A percentile compares a stretch with the other conserved stretches of the same genome.
phyloP scores from a whole-genome alignment of 225 moss, liverwort and hornwort species.

The Marchantia paleacea region DNA sequence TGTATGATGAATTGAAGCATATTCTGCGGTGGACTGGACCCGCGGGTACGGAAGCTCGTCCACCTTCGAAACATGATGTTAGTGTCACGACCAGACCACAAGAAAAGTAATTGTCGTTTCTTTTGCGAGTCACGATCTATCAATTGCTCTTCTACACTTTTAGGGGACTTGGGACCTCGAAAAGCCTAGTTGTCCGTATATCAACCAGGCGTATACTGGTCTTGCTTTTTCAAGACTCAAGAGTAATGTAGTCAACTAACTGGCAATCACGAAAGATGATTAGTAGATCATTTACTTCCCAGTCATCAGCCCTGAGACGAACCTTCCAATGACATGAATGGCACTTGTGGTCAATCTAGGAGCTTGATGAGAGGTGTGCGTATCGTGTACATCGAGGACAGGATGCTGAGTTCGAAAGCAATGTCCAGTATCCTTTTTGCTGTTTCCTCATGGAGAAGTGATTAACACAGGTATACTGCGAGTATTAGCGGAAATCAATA shows the following conservation, averaged over 20 bases:
- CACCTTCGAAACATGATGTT: conserved; percentile 31
- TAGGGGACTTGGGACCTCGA: not conserved
- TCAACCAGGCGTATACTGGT: not conserved
- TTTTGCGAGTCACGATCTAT: not conserved
- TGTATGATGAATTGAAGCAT: conserved; percentile 85
- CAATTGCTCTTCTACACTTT: not conserved
- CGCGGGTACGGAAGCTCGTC: conserved; percentile 52
- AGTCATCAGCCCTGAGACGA: not conserved
- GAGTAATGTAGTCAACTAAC: conserved; percentile 2
- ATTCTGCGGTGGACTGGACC: conserved; percentile 75
- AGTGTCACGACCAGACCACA: conserved; percentile 25
- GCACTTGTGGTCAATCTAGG: not conserved
- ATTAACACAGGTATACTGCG: not conserved
- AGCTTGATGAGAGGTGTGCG: not conserved
- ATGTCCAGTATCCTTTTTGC: not conserved
- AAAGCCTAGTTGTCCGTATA: not conserved
- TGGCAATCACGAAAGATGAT: not conserved
- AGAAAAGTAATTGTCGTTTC: conserved; percentile 15
- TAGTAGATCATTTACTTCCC: not conserved
- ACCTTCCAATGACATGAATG: not conserved
- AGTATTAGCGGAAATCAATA: not conserved
- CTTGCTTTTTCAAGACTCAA: not conserved
- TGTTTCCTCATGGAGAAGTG: not conserved
- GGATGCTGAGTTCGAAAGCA: not conserved
- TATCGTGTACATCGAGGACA: not conserved